phyloP scores from a whole-genome alignment of 2,329 filamentous ascomycete species.

The Boeremia exigua region DNA sequence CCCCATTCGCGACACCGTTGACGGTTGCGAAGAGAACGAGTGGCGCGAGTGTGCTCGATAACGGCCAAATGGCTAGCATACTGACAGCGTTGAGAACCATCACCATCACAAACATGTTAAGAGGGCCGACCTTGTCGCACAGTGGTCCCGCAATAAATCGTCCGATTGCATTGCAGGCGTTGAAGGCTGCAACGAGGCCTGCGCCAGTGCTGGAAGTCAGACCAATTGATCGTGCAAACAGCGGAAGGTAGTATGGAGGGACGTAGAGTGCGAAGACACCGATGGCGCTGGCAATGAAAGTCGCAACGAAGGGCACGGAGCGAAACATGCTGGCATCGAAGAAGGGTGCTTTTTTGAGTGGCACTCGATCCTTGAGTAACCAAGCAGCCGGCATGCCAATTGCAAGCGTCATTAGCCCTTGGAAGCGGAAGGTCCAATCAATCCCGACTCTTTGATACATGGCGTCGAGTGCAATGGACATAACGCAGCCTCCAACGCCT shows the following conservation, averaged over 20 bases:
- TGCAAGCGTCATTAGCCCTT: conserved; percentile 29
- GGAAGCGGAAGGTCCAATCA: conserved; percentile 36
- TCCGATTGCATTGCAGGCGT: conserved; percentile 34
- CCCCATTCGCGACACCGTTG: conserved; percentile 38
- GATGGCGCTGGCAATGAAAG: conserved; percentile 31
- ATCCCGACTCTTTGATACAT: conserved; percentile 33
- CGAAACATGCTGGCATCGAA: conserved; percentile 35
- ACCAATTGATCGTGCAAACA: conserved; percentile 34
- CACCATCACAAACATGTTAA: conserved; percentile 39
- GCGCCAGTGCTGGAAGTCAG: conserved; percentile 31
- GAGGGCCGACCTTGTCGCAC: conserved; percentile 38
- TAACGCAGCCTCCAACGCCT: conserved; percentile 33
- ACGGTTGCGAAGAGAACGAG: conserved; percentile 33
- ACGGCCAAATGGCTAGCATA: conserved; percentile 42
- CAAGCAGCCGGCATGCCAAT: conserved; percentile 34
- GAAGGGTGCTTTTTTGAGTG: conserved; percentile 26
- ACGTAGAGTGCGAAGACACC: conserved; percentile 37
- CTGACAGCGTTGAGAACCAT: conserved; percentile 33
- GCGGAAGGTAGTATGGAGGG: conserved; percentile 34
- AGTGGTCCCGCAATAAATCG: conserved; percentile 31
- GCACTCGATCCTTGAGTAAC: conserved; percentile 32
- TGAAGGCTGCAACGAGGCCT: conserved; percentile 35
- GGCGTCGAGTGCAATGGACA: conserved; percentile 33
- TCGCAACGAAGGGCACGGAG: conserved; percentile 24
- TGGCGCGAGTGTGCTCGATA: conserved; percentile 29